A percentile compares a stretch with the other conserved stretches of the same genome.
Conservation (phyloP, 2,329 filamentous ascomycete species). For the Colletotrichum orbiculare region DNA sequence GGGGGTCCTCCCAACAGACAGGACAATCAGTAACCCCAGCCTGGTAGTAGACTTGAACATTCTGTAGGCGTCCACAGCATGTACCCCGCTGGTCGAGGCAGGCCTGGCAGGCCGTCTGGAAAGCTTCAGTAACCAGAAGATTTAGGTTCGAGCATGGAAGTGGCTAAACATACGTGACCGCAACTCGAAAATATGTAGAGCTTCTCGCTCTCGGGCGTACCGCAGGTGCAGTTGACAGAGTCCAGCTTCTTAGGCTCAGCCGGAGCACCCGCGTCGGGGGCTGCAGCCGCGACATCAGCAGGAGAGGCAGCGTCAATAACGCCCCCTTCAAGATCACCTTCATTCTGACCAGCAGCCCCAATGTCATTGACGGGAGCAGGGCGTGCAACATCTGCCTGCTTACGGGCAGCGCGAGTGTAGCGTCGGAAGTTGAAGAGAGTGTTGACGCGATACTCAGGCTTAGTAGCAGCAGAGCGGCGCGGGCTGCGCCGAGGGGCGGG, state of each 20-base stretch:
- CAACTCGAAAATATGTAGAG: slow-evolving; percentile 4
- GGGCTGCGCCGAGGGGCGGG: background rate
- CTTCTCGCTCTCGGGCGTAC: slow-evolving; percentile 1
- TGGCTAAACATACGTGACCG: background rate
- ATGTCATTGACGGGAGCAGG: background rate
- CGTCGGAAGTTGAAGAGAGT: background rate
- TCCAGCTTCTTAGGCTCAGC: background rate
- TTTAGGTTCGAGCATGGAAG: background rate
- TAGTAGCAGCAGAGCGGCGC: background rate
- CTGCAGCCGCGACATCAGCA: background rate
- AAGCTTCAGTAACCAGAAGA: background rate
- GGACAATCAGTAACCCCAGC: background rate
- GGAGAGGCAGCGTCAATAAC: background rate
- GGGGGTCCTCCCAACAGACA: background rate
- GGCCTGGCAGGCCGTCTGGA: slow-evolving; percentile 1
- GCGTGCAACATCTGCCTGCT: background rate
- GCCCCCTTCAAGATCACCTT: background rate
- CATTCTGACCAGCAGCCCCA: background rate
- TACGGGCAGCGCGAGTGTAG: background rate
- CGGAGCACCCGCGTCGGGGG: background rate
- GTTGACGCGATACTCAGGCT: background rate
- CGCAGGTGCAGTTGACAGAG: slow-evolving; percentile 2
- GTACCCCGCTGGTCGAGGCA: slow-evolving; percentile 3
- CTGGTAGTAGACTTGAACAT: slow-evolving; percentile 5
- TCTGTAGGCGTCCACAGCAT: slow-evolving; percentile 11